Evolutionary conservation across 352 stramenopile species (phyloP).

Genomic region (Globisporangium emineosum): DNA sequence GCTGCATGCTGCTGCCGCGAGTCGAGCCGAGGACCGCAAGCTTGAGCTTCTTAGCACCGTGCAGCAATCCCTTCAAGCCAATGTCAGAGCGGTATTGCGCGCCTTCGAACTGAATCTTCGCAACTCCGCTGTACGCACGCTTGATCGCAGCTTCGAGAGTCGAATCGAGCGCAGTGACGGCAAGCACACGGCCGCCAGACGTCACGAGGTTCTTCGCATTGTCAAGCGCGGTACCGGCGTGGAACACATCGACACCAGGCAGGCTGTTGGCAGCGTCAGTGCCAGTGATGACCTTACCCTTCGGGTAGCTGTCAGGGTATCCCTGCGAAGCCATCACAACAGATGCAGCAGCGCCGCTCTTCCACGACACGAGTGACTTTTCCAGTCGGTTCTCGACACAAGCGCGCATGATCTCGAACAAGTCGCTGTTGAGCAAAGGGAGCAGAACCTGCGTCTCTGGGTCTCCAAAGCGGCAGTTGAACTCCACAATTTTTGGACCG

Average conservation of each 20-base stretch:
- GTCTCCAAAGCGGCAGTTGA: slow-evolving; percentile 99
- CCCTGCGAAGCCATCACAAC: slow-evolving; percentile 96
- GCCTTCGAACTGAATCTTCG: slow-evolving; percentile 88
- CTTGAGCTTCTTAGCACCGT: slow-evolving; percentile 80
- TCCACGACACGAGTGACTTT: slow-evolving; percentile 87
- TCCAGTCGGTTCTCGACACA: slow-evolving; percentile 94
- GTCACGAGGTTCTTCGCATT: slow-evolving; percentile 78
- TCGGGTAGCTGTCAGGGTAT: slow-evolving; percentile 98
- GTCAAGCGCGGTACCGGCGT: slow-evolving; percentile 94
- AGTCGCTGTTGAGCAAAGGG: slow-evolving; percentile 95
- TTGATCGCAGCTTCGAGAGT: slow-evolving; percentile 91
- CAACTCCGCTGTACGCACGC: slow-evolving; percentile 89
- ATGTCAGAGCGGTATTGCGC: slow-evolving; percentile 98
- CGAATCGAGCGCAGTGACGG: slow-evolving; percentile 92
- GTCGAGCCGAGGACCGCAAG: slow-evolving; percentile 96
- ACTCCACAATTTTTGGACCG: slow-evolving; percentile 97
- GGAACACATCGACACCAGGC: slow-evolving; percentile 96
- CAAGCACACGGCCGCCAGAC: slow-evolving; percentile 95
- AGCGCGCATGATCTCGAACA: slow-evolving; percentile 97
- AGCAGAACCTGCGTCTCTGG: slow-evolving; percentile 99
- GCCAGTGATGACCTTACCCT: slow-evolving; percentile 95
- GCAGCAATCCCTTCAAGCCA: slow-evolving; percentile 90
- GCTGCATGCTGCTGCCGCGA: slow-evolving; percentile 93
- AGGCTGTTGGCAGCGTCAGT: slow-evolving; percentile 83
- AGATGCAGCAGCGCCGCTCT: slow-evolving; percentile 90